A percentile compares a stretch with the other conserved stretches of the same genome.
phyloP scores from a whole-genome alignment of 345 rosid species.

The Brassica rapa region DNA sequence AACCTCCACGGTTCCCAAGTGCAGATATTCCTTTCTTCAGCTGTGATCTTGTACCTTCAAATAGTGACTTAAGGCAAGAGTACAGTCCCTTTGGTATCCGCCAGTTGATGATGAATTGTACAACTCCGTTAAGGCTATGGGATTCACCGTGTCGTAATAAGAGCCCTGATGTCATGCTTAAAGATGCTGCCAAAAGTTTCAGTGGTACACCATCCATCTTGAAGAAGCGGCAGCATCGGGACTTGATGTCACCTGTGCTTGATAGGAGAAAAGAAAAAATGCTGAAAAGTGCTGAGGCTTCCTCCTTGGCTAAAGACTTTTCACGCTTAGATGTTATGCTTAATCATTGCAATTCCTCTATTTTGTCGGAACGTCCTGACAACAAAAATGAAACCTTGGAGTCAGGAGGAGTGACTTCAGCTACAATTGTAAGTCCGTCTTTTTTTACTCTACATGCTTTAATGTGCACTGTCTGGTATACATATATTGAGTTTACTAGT shows the following conservation, averaged over 20 bases:
- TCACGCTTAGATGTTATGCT: slow-evolving; percentile 69
- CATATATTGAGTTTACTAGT: background rate
- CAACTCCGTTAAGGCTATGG: slow-evolving; percentile 92
- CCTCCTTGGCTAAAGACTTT: slow-evolving; percentile 70
- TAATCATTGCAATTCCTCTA: slow-evolving; percentile 49
- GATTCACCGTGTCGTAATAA: slow-evolving; percentile 72
- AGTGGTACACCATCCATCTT: slow-evolving; percentile 82
- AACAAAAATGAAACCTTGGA: slow-evolving; percentile 39
- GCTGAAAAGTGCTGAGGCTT: slow-evolving; percentile 60
- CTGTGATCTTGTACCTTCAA: slow-evolving; percentile 89
- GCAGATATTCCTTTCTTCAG: slow-evolving; percentile 92
- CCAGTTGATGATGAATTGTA: slow-evolving; percentile 83
- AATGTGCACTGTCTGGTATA: slow-evolving; percentile 16
- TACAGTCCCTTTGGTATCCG: slow-evolving; percentile 98
- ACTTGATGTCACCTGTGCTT: slow-evolving; percentile 82
- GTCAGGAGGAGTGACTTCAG: slow-evolving; percentile 51
- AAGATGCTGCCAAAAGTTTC: slow-evolving; percentile 76
- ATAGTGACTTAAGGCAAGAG: slow-evolving; percentile 80
- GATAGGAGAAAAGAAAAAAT: slow-evolving; percentile 77
- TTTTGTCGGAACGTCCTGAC: slow-evolving; percentile 42
- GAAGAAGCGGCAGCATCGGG: slow-evolving; percentile 80
- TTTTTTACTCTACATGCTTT: slow-evolving; percentile 15
- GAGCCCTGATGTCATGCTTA: slow-evolving; percentile 75
- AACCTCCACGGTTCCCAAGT: slow-evolving; percentile 97
- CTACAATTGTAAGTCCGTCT: slow-evolving; percentile 48